A percentile compares a stretch with the other conserved stretches of the same genome.
phyloP scores from a whole-genome alignment of 805 yeast genomes.

The Schizosaccharomyces lindneri region DNA sequence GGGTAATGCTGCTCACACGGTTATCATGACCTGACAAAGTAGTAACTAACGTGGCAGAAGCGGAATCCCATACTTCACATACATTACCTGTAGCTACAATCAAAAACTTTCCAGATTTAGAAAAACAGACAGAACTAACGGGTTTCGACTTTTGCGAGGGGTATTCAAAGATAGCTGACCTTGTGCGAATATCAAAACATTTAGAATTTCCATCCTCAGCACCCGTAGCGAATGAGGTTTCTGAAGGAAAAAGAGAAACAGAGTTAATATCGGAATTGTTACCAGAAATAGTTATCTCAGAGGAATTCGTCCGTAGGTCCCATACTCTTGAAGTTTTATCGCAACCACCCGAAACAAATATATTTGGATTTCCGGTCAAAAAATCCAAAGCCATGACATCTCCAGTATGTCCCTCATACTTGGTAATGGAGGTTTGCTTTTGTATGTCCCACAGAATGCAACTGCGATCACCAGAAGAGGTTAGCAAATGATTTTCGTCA shows the following conservation, averaged over 20 bases:
- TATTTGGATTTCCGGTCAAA: slow-evolving; percentile 32
- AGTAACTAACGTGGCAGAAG: slow-evolving; percentile 14
- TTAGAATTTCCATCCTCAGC: slow-evolving; percentile 54
- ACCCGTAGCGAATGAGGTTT: slow-evolving; percentile 46
- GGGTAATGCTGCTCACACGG: slow-evolving; percentile 34
- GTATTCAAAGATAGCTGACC: slow-evolving; percentile 36
- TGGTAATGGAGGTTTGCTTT: slow-evolving; percentile 22
- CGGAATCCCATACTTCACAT: slow-evolving; percentile 15
- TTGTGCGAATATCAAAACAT: slow-evolving; percentile 53
- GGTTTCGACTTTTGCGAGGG: slow-evolving; percentile 12
- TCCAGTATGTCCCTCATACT: slow-evolving; percentile 19
- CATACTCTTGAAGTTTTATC: slow-evolving; percentile 52
- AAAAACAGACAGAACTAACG: slow-evolving; percentile 45
- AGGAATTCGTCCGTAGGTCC: slow-evolving; percentile 36
- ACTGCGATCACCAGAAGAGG: slow-evolving; percentile 66
- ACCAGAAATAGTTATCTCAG: slow-evolving; percentile 20
- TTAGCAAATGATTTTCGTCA: slow-evolving; percentile 29
- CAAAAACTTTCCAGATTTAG: slow-evolving; percentile 48
- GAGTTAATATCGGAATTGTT: slow-evolving; percentile 41
- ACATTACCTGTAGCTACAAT: slow-evolving; percentile 54
- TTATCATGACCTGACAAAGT: slow-evolving; percentile 39
- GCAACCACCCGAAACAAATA: slow-evolving; percentile 46
- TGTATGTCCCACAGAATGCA: slow-evolving; percentile 57
- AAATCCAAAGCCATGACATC: slow-evolving; percentile 31
- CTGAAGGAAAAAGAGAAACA: slow-evolving; percentile 41